Conservation (phyloP, 2,329 filamentous ascomycete genomes). For the Hypomyces perniciosus region DNA sequence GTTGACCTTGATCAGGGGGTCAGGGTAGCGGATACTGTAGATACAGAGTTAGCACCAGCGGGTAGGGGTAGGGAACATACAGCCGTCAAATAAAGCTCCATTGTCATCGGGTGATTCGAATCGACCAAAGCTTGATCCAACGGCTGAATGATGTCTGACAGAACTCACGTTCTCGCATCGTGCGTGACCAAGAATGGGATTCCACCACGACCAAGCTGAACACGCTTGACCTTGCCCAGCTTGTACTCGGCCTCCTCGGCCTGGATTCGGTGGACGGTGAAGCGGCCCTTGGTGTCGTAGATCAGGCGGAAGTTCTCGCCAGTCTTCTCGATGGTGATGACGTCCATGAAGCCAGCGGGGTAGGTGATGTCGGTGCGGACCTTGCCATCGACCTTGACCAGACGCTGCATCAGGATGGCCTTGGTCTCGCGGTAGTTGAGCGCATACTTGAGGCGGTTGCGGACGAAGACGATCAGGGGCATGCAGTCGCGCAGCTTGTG, state of each 20-base stretch:
- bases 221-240: constrained; percentile 99
- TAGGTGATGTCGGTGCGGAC: constrained; percentile 98
- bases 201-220: constrained; percentile 98
- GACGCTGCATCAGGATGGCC: constrained; percentile 98
- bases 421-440: constrained; percentile 98
- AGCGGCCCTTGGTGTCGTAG: constrained; percentile 99
- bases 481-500: constrained; percentile 99
- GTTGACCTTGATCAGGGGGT: constrained; percentile 98
- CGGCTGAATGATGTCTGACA: constrained; percentile 98
- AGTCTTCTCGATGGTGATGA: constrained; percentile 99
- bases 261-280: constrained; percentile 99
- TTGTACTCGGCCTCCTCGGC: constrained; percentile 99
- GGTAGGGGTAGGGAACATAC: constrained; percentile 39
- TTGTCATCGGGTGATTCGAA: constrained; percentile 33
- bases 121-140: constrained; percentile 98
- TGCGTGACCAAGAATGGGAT: constrained; percentile 99
- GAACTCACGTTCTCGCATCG: constrained; percentile 99
- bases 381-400: constrained; percentile 99
- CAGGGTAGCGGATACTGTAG: constrained; percentile 94
- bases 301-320: constrained; percentile 99
- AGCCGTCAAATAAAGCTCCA: constrained; percentile 44
- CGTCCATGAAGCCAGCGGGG: constrained; percentile 98
- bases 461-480: constrained; percentile 97
- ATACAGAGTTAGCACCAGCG: constrained; percentile 33
- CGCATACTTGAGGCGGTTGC: constrained; percentile 96